Evolutionary conservation across 257 asterid species (phyloP).

Genomic region (Ballota nigra): DNA sequence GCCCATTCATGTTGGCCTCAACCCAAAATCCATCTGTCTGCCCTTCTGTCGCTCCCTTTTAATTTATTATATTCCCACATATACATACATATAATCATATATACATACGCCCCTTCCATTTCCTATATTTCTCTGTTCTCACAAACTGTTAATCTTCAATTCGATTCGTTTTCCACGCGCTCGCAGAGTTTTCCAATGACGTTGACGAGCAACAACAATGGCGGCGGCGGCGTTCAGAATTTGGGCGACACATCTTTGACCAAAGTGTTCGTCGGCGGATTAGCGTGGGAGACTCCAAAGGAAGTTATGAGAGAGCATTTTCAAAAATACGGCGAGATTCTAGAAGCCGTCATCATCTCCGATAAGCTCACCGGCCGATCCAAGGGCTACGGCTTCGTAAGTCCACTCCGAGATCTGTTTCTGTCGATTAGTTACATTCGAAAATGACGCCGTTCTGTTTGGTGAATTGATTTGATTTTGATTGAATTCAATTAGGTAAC

Average conservation of each 20-base stretch:
- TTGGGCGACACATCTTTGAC: conserved; percentile 64
- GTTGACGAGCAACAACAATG: conserved; percentile 30
- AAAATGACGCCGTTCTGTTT: not conserved
- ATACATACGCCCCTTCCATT: conserved; percentile 10
- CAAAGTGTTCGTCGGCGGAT: conserved; percentile 90
- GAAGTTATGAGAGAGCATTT: conserved; percentile 76
- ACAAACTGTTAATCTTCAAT: conserved; percentile 24
- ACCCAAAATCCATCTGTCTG: conserved; percentile 65
- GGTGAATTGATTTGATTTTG: too few species aligned
- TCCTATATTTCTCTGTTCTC: conserved; percentile 16
- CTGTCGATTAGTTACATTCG: not conserved
- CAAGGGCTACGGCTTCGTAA: conserved; percentile 97
- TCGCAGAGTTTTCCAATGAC: conserved; percentile 14
- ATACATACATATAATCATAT: not conserved
- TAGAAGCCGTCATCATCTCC: conserved; percentile 94
- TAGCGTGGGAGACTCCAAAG: conserved; percentile 96
- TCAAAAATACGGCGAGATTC: conserved; percentile 74
- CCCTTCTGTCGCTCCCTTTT: conserved; percentile 59
- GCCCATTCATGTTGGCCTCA: conserved; percentile 57
- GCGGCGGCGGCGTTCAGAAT: conserved; percentile 24
- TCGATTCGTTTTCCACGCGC: too few species aligned
- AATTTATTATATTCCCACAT: conserved; percentile 32
- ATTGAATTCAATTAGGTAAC: conserved; percentile 64
- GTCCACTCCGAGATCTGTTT: conserved; percentile 7
- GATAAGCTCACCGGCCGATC: conserved; percentile 94